These are phyloP conservation scores for Cystofilobasidium bisporidii DNA, from an alignment of 768 basidiomycete genomes.

Conservation along the genomic window DNA sequence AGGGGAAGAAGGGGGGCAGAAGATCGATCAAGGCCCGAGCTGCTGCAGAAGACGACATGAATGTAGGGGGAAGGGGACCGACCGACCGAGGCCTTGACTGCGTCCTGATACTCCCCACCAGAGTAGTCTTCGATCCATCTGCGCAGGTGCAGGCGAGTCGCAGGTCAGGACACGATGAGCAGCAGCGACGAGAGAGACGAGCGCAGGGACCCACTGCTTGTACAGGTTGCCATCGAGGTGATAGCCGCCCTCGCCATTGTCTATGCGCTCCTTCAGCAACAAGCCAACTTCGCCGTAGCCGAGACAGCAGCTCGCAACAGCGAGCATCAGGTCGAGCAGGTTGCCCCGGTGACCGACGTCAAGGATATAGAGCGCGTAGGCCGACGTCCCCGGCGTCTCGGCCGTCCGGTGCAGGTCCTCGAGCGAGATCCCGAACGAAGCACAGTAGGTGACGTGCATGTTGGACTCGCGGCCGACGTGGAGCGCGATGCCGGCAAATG, in stretches of 20 bases:
- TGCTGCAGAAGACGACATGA: conserved; percentile 1
- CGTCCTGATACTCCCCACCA: conserved; percentile 58
- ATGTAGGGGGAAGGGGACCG: conserved; percentile 33
- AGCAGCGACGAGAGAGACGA: not conserved
- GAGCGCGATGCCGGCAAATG: conserved; percentile 56
- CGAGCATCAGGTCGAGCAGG: conserved; percentile 60
- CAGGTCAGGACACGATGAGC: not conserved
- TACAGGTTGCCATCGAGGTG: conserved; percentile 63
- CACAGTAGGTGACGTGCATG: conserved; percentile 65
- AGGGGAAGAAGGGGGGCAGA: conserved; percentile 6
- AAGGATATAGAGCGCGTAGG: conserved; percentile 79
- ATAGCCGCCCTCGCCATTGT: conserved; percentile 49
- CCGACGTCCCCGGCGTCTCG: conserved; percentile 64
- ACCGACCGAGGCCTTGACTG: conserved; percentile 69
- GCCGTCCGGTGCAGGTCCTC: conserved; percentile 54
- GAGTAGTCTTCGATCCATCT: conserved; percentile 55
- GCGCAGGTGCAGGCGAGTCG: not conserved
- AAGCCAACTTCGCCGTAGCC: conserved; percentile 89
- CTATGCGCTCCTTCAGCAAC: conserved; percentile 59
- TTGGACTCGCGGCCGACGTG: conserved; percentile 58
- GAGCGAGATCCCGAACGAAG: conserved; percentile 55
- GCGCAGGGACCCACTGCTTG: conserved; percentile 35
- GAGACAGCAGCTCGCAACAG: conserved; percentile 71
- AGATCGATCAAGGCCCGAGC: not conserved
- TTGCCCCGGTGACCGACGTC: conserved; percentile 74